These are phyloP conservation scores for Saccharum hybrid DNA, from an alignment of 202 grass and related monocot species.

Conservation along the genomic window DNA sequence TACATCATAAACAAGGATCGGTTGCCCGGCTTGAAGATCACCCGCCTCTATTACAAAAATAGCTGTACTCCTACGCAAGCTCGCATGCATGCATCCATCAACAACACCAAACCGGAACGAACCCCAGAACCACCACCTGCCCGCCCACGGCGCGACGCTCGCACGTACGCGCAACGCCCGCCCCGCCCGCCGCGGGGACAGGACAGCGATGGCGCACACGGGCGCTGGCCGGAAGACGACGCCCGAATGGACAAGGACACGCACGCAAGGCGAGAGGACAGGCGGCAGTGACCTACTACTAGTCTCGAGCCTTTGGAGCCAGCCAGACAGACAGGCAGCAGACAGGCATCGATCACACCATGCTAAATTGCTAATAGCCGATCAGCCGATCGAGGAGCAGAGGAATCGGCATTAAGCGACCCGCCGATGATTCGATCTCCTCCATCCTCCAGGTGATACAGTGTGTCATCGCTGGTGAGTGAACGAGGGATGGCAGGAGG, in stretches of 20 bases:
- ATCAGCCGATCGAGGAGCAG: neutral
- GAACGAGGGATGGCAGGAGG: neutral
- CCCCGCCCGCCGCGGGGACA: constrained; percentile 6
- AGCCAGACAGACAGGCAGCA: neutral
- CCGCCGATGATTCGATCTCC: neutral
- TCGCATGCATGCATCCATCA: too few relatives aligned
- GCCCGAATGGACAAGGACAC: constrained; percentile 6
- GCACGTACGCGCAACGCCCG: neutral
- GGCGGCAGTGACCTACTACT: constrained; percentile 24
- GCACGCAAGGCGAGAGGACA: neutral
- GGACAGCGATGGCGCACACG: constrained; percentile 29
- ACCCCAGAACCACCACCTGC: neutral
- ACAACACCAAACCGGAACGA: too few relatives aligned
- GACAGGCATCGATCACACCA: constrained; percentile 3
- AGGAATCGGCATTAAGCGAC: neutral
- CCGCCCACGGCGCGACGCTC: neutral
- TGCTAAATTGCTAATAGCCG: neutral
- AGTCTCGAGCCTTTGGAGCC: neutral
- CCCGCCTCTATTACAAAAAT: neutral
- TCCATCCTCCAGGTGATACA: constrained; percentile 21
- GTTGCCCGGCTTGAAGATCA: neutral
- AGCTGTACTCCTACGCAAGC: neutral
- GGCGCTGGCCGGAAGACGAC: constrained; percentile 21
- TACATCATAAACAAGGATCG: neutral
- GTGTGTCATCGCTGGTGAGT: neutral